phyloP scores from a whole-genome alignment of 2,329 filamentous ascomycete genomes.

The Lojkania enalia region DNA sequence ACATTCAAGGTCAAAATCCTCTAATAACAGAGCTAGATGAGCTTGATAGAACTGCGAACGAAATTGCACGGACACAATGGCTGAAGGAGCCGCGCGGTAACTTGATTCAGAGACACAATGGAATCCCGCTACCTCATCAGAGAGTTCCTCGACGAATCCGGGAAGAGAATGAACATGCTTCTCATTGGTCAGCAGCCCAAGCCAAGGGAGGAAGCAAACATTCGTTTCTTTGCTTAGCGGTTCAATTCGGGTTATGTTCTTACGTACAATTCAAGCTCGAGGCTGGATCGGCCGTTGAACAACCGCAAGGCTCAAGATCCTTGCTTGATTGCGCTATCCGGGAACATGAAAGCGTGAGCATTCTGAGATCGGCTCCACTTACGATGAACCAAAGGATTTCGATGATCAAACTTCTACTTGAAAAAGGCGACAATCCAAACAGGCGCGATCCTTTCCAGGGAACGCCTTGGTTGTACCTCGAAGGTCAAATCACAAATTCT shows the following conservation, averaged over 20 bases:
- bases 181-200: conserved; percentile 7
- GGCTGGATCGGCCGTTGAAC: conserved; percentile 1
- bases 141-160: conserved; percentile 2
- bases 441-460: background rate
- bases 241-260: conserved; percentile 2
- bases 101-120: conserved; percentile 5
- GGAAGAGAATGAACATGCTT: background rate
- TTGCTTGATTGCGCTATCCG: conserved; percentile 6
- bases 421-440: conserved; percentile 4
- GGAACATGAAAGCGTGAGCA: conserved; percentile 1
- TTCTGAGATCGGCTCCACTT: background rate
- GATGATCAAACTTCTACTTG: conserved; percentile 6
- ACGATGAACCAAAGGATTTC: background rate
- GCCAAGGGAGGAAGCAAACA: conserved; percentile 6
- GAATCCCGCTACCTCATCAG: conserved; percentile 2
- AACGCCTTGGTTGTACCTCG: conserved; percentile 5
- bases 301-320: conserved; percentile 3
- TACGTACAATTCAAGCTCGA: conserved; percentile 6
- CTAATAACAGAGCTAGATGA: conserved; percentile 4
- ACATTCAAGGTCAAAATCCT: conserved; percentile 1
- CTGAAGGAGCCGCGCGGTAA: conserved; percentile 4
- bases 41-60: conserved; percentile 3
- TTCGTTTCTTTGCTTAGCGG: conserved; percentile 8
- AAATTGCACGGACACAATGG: conserved; percentile 5
- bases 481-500: conserved; percentile 3